Evolutionary conservation across 1,284 basidiomycete species (phyloP).

Genomic region (Taiwanofungus camphoratus): DNA sequence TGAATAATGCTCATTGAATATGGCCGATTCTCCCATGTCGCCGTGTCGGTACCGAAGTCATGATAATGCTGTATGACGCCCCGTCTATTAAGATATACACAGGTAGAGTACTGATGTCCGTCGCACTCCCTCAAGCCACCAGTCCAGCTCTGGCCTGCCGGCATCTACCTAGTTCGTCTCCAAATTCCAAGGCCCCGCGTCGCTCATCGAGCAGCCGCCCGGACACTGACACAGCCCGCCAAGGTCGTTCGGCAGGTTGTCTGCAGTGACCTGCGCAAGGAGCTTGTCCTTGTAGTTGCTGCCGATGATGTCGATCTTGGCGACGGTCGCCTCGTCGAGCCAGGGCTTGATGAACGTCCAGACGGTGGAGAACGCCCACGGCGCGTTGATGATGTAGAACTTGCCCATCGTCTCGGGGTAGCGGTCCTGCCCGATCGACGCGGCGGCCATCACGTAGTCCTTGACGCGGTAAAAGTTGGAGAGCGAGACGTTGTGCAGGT

Average conservation of each 20-base stretch:
- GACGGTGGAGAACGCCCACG: slow-evolving; percentile 87
- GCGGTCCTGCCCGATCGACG: slow-evolving; percentile 83
- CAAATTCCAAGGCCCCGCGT: slow-evolving; percentile 91
- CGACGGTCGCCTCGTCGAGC: slow-evolving; percentile 93
- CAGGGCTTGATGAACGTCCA: slow-evolving; percentile 91
- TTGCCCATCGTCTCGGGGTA: slow-evolving; percentile 96
- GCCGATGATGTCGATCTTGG: slow-evolving; percentile 86
- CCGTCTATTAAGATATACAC: slow-evolving; percentile 9
- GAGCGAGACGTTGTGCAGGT: slow-evolving; percentile 80
- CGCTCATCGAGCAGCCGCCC: slow-evolving; percentile 83
- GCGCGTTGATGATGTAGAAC: slow-evolving; percentile 95
- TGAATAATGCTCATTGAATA: too few species aligned
- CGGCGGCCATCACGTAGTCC: slow-evolving; percentile 82
- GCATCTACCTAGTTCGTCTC: slow-evolving; percentile 2
- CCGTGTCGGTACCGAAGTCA: not conserved
- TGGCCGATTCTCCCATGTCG: slow-evolving; percentile 1
- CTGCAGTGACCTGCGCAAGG: slow-evolving; percentile 73
- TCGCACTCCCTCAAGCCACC: slow-evolving; percentile 2
- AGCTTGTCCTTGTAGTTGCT: slow-evolving; percentile 63
- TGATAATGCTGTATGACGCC: not conserved
- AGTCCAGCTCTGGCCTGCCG: not conserved
- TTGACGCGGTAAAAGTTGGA: slow-evolving; percentile 89
- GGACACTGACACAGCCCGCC: slow-evolving; percentile 80
- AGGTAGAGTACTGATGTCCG: slow-evolving; percentile 7
- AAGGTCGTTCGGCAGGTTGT: slow-evolving; percentile 82